Evolutionary conservation across 2,329 filamentous ascomycete species (phyloP).

Genomic region (Stachybotrys echinatus): DNA sequence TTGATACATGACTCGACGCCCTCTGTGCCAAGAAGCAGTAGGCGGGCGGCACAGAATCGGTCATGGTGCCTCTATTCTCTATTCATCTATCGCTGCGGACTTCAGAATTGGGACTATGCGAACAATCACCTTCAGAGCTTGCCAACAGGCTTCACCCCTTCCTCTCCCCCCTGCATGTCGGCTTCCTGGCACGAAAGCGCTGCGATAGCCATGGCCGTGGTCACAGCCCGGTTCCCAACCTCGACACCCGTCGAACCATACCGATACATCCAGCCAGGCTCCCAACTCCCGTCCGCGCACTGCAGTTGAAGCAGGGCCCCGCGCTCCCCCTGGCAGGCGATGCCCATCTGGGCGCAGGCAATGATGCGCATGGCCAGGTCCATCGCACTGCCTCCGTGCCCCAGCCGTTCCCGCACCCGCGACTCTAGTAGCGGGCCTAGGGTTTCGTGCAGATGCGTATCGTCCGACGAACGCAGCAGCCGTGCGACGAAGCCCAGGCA

Average conservation of each 20-base stretch:
- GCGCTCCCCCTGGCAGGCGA: neutral
- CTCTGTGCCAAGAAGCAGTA: neutral
- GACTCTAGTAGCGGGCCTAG: neutral
- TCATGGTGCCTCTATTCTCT: neutral
- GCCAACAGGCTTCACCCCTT: neutral
- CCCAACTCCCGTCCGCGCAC: neutral
- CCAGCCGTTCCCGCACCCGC: neutral
- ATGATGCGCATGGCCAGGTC: conserved; percentile 1
- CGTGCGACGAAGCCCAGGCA: conserved; percentile 1
- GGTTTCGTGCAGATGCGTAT: neutral
- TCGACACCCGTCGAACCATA: neutral
- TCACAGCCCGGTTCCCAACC: neutral
- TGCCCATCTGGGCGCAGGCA: neutral
- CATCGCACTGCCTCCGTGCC: neutral
- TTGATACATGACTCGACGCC: no score
- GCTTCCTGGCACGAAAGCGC: neutral
- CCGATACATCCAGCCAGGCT: conserved; percentile 1
- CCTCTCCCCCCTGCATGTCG: neutral
- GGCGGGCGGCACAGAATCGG: neutral
- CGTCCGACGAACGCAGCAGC: neutral
- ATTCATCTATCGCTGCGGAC: neutral
- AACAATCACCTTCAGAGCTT: neutral
- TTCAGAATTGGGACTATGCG: neutral
- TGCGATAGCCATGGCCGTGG: neutral
- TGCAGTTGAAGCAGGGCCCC: neutral